phyloP scores from a whole-genome alignment of 2,329 filamentous ascomycete genomes.

The Emergomyces pasteurianus region DNA sequence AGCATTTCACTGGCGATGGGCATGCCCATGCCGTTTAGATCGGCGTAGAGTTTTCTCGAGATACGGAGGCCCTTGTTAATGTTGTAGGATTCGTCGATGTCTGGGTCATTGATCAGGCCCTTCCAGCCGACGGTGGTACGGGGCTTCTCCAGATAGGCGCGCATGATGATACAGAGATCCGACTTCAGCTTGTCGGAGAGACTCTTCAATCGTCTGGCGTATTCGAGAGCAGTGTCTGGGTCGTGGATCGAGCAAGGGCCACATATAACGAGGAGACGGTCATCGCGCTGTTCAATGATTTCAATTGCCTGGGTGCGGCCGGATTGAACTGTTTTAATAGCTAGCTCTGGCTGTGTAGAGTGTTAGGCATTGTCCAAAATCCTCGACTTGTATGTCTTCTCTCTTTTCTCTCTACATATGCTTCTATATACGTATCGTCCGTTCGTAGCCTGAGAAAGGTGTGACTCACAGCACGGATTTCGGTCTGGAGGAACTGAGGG shows the following conservation, averaged over 20 bases:
- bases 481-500: constrained; percentile 72
- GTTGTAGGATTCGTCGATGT: constrained; percentile 93
- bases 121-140: constrained; percentile 98
- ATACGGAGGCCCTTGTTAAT: constrained; percentile 97
- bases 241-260: constrained; percentile 98
- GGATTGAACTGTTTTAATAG: constrained; percentile 32
- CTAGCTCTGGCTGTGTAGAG: constrained; percentile 22
- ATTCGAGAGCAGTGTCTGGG: constrained; percentile 75
- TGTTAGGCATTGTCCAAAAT: background rate
- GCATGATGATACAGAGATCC: constrained; percentile 91
- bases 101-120: constrained; percentile 96
- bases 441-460: constrained; percentile 29
- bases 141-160: constrained; percentile 97
- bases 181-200: constrained; percentile 67
- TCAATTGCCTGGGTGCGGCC: constrained; percentile 48
- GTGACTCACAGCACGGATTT: constrained; percentile 58
- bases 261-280: constrained; percentile 86
- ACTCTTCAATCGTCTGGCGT: constrained; percentile 65
- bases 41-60: constrained; percentile 84
- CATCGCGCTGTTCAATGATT: constrained; percentile 62
- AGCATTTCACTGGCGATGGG: constrained; percentile 97
- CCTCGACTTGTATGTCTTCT: background rate
- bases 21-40: constrained; percentile 76
- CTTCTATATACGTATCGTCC: background rate
- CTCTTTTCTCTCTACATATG: background rate